Evolutionary conservation across 192 early-diverging fungal species (phyloP).

Genomic region (Backusella morwellensis): DNA sequence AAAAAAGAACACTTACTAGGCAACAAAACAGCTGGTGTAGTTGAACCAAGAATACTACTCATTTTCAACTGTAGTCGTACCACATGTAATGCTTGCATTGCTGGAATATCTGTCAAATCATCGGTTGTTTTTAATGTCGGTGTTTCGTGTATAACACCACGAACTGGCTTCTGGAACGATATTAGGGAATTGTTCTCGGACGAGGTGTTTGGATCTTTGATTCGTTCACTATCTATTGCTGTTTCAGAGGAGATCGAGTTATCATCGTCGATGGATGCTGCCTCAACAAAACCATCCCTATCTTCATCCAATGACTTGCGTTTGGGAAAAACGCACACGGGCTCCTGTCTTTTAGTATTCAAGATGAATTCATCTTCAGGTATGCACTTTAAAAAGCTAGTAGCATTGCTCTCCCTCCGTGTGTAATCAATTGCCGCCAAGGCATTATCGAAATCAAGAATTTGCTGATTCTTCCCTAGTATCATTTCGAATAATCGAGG

Average conservation of each 20-base stretch:
- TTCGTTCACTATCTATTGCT: neutral
- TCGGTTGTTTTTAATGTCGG: conserved; percentile 15
- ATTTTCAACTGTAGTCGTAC: conserved; percentile 29
- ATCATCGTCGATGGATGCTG: neutral
- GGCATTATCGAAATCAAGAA: conserved; percentile 6
- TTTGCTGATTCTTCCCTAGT: neutral
- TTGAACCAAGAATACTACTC: conserved; percentile 15
- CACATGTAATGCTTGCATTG: conserved; percentile 30
- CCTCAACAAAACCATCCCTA: neutral
- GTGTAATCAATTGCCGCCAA: neutral
- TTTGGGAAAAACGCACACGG: neutral
- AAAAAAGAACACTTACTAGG: conserved; percentile 18
- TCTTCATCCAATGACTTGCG: neutral
- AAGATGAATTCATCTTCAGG: neutral
- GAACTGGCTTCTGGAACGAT: neutral
- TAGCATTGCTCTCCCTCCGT: neutral
- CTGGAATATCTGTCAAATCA: conserved; percentile 24
- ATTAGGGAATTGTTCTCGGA: neutral
- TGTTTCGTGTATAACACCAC: conserved; percentile 10
- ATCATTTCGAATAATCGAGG: conserved; percentile 9
- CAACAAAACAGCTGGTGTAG: neutral
- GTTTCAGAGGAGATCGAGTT: neutral
- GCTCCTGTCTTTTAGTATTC: neutral
- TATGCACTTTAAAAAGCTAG: neutral
- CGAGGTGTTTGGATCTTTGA: neutral